phyloP scores from a whole-genome alignment of 2,329 filamentous ascomycete species.

The Kalaharituber pfeilii region DNA sequence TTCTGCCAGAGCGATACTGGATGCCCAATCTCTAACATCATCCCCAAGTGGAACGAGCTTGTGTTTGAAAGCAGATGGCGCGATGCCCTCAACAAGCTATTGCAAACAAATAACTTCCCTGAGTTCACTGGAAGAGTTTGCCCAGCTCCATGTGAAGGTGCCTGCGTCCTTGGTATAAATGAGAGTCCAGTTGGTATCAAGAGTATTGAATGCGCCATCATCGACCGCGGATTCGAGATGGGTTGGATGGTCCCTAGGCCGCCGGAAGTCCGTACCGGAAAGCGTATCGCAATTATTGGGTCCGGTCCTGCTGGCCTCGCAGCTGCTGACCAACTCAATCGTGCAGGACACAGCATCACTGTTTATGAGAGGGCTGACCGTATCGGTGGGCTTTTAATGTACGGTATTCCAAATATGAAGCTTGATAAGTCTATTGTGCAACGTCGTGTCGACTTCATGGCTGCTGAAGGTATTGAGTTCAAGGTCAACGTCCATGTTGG shows the following conservation, averaged over 20 bases:
- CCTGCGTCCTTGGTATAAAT: constrained; percentile 89
- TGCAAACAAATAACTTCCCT: constrained; percentile 98
- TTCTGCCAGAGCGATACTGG: constrained; percentile 96
- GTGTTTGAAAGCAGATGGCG: constrained; percentile 57
- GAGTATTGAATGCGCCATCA: constrained; percentile 94
- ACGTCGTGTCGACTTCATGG: constrained; percentile 89
- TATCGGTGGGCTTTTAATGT: constrained; percentile 76
- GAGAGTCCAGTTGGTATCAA: constrained; percentile 97
- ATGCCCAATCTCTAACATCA: constrained; percentile 93
- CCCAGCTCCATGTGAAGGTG: constrained; percentile 88
- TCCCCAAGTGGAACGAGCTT: constrained; percentile 46
- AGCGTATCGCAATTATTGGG: constrained; percentile 74
- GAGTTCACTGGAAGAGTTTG: constrained; percentile 96
- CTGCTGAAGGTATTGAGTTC: constrained; percentile 69
- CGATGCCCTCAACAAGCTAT: constrained; percentile 73
- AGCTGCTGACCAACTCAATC: constrained; percentile 83
- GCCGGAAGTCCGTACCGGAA: constrained; percentile 65
- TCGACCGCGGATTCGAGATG: constrained; percentile 93
- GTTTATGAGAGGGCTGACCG: constrained; percentile 89
- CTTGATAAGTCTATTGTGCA: constrained; percentile 95
- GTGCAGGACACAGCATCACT: constrained; percentile 71
- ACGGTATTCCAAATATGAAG: constrained; percentile 99
- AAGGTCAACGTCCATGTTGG: constrained; percentile 63
- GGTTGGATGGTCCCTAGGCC: constrained; percentile 86
- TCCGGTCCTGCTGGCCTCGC: constrained; percentile 86